Evolutionary conservation across 306 rosid species (phyloP).

Genomic region (Dalbergia cultrata): DNA sequence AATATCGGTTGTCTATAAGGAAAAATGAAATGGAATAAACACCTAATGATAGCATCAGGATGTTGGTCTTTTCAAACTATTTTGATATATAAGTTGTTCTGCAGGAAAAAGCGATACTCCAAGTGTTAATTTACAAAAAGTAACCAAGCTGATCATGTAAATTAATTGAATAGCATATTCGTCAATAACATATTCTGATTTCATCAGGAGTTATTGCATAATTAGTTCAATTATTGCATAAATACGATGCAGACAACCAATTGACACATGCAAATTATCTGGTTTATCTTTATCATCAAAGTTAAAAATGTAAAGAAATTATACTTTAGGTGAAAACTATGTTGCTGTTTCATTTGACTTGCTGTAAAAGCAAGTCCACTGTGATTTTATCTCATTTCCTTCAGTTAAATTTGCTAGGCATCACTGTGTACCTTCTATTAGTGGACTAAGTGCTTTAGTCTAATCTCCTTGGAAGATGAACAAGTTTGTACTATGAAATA

Average conservation of each 20-base stretch:
- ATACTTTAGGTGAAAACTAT: neutral
- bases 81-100: neutral
- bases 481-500: neutral
- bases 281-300: neutral
- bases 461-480: slow-evolving; percentile 14
- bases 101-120: neutral
- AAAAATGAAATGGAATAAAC: too few species aligned
- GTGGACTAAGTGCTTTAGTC: slow-evolving; percentile 6
- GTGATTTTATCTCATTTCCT: neutral
- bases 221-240: neutral
- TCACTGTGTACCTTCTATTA: neutral
- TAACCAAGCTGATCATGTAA: neutral
- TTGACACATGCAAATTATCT: neutral
- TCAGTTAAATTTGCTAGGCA: slow-evolving; percentile 21
- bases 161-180: neutral
- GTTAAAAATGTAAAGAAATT: neutral
- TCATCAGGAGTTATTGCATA: neutral
- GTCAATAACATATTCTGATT: neutral
- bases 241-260: neutral
- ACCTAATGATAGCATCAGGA: neutral
- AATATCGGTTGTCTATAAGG: too few species aligned
- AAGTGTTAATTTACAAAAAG: neutral
- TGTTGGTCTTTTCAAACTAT: neutral
- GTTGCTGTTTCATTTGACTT: neutral
- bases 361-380: neutral